These are phyloP conservation scores for Rhododendron kiyosumense DNA, from an alignment of 148 eudicot genomes.

Conservation along the genomic window DNA sequence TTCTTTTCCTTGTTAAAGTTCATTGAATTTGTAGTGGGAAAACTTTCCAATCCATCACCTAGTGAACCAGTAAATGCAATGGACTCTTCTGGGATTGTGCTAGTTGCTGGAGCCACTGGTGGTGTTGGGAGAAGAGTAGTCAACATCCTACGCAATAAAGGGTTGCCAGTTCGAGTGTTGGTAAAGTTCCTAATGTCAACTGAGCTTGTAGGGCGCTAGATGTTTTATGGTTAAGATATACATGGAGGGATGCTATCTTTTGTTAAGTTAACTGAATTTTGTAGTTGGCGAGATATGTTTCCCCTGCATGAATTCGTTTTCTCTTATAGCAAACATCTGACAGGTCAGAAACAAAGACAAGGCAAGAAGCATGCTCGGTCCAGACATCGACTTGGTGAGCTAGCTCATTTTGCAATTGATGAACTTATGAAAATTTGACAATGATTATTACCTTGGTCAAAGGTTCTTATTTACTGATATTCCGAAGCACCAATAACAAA, in stretches of 20 bases:
- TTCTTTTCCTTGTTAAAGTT: constrained; percentile 36
- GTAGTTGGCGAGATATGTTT: not conserved
- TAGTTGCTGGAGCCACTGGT: constrained; percentile 96
- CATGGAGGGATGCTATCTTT: not conserved
- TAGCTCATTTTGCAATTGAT: not conserved
- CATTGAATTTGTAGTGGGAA: constrained; percentile 62
- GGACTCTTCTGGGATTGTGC: constrained; percentile 69
- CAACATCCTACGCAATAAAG: constrained; percentile 66
- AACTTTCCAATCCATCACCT: constrained; percentile 60
- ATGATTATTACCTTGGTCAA: not conserved
- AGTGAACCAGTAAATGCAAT: constrained; percentile 53
- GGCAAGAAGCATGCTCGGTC: constrained; percentile 85
- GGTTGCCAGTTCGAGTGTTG: constrained; percentile 72
- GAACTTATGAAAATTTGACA: not conserved
- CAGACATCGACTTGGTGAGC: constrained; percentile 82
- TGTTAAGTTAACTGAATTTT: not conserved
- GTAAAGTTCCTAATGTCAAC: constrained; percentile 26
- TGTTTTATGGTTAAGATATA: not conserved
- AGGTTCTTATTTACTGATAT: not conserved
- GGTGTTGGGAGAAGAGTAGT: constrained; percentile 98
- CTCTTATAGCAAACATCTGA: constrained; percentile 8
- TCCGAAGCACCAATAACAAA: not conserved
- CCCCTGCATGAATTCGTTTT: not conserved
- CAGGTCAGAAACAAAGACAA: constrained; percentile 98
- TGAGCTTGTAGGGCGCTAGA: not conserved